Evolutionary conservation across 225 moss, liverwort and hornwort genomes (phyloP).

Genomic region (Bryoerythrophyllum caledonicum): DNA sequence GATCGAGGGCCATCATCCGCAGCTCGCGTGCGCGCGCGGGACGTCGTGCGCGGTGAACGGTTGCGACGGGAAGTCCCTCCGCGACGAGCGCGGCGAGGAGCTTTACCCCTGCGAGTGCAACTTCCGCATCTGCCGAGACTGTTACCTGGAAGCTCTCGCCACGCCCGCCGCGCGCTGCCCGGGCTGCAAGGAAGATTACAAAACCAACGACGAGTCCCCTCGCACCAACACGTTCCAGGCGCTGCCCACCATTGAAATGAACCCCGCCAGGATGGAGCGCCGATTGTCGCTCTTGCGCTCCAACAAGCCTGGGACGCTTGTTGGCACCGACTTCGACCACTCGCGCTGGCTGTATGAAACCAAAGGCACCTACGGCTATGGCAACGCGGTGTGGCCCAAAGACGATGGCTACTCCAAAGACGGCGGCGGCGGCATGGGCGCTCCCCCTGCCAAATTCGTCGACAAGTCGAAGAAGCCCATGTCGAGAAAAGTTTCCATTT

Average conservation of each 20-base stretch:
- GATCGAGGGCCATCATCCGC: constrained; percentile 65
- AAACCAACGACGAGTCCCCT: constrained; percentile 39
- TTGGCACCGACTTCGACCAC: constrained; percentile 75
- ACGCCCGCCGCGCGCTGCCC: constrained; percentile 63
- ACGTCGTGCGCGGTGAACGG: constrained; percentile 58
- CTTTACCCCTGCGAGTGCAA: constrained; percentile 80
- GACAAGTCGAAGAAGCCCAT: constrained; percentile 72
- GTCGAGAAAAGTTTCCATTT: constrained; percentile 62
- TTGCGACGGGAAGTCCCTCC: constrained; percentile 76
- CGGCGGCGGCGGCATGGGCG: constrained; percentile 31
- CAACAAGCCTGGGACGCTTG: constrained; percentile 60
- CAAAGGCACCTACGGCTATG: constrained; percentile 87
- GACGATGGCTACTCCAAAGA: constrained; percentile 58
- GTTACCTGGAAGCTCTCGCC: constrained; percentile 72
- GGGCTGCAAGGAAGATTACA: constrained; percentile 87
- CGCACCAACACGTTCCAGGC: constrained; percentile 37
- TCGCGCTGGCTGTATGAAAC: constrained; percentile 72
- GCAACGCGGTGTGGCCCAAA: constrained; percentile 91
- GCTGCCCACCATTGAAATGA: constrained; percentile 47
- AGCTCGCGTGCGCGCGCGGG: constrained; percentile 65
- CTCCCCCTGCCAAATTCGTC: constrained; percentile 45
- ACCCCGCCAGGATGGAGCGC: constrained; percentile 65
- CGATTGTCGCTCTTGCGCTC: constrained; percentile 70
- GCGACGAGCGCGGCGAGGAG: constrained; percentile 85
- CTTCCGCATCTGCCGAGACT: constrained; percentile 83